phyloP scores from a whole-genome alignment of 306 rosid species.

The Acacia confusa region DNA sequence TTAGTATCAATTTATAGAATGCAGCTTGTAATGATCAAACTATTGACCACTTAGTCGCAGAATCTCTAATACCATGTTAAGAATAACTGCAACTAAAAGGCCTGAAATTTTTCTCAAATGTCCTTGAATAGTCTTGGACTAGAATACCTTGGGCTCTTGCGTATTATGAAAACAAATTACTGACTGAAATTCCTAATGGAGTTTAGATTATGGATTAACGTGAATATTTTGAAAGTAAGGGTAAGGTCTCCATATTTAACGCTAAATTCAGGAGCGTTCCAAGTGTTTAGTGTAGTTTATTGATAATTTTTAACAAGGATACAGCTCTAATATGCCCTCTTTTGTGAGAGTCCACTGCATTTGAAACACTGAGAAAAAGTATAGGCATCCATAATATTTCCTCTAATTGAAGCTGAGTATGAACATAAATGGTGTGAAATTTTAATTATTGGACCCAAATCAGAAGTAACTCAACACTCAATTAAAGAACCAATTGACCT shows the following conservation, averaged over 20 bases:
- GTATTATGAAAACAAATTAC: background rate
- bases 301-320: background rate
- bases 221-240: background rate
- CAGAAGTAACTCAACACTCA: background rate
- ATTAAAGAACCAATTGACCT: slow-evolving; percentile 7
- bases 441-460: background rate
- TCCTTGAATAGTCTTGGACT: background rate
- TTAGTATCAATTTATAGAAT: background rate
- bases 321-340: slow-evolving; percentile 11
- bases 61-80: background rate
- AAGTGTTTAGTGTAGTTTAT: background rate
- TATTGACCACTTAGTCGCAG: background rate
- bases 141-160: background rate
- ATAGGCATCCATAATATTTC: background rate
- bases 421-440: background rate
- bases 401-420: background rate
- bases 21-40: background rate
- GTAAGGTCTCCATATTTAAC: background rate
- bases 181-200: background rate
- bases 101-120: background rate
- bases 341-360: background rate
- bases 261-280: background rate
- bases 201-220: background rate
- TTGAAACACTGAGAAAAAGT: background rate
- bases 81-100: background rate